Base-by-base conservation (phyloP, 306 rosid genomes). In the Lathyrus sativus region DNA sequence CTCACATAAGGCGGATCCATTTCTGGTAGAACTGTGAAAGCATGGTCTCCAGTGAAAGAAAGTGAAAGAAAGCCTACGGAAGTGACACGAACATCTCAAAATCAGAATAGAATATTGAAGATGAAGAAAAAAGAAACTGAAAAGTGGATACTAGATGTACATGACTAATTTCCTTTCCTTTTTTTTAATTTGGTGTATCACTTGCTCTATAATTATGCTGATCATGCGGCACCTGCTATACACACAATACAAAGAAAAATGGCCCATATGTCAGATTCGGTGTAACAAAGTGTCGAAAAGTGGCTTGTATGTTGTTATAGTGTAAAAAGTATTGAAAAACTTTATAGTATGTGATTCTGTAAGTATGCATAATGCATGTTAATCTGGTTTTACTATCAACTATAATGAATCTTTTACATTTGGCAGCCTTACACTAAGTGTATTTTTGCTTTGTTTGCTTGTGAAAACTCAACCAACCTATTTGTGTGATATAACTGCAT, bases 401-500 rank as follows among this genome's bases (percentile, higher is more conserved):
- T 75, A 48, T 59, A 68, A 62, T 42, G 35, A 9, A 69, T 29
- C 41, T 31, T 31, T n/a, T 12, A 67, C 70, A 5, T 41, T n/a
- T 53, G 22, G 4, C 9, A 26, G 41, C 18, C 38, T 3, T 62
- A 13, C 41, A 61, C 13, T 19, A 19, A 31, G 19, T 31, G 31
- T 49, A 28, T 38, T 61, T 50, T 39, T 10, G 14, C 15, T 55
- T 54, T 17, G 17, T 11, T n/a, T n/a, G n/a, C n/a, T n/a, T n/a
- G n/a, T n/a, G n/a, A n/a, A n/a, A n/a, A n/a, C n/a, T n/a, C n/a
- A 56, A 26, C 10, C 18, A 55, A 28, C 10, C 18, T 6, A 33
- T 33, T 33, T 33, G 37, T 26, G 29, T 26, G 4, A 26, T 24
- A 26, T 26, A 26, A 26, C 29, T 26, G 29, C 29, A 26, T 26